Conservation (phyloP, 108 stramenopile genomes). For the Nannochloropsis oceanica region DNA sequence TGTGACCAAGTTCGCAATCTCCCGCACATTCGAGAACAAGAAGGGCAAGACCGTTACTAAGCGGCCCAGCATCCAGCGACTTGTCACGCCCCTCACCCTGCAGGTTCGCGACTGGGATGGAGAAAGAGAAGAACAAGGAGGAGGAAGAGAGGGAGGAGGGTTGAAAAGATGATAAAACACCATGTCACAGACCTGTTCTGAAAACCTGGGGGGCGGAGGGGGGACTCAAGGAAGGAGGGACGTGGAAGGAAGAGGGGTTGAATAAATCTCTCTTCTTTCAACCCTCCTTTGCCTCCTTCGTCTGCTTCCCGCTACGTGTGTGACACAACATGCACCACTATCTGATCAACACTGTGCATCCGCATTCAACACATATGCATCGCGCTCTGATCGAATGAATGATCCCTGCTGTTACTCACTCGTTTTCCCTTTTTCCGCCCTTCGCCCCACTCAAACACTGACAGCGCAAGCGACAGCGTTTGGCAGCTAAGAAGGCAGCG, state of each 20-base stretch:
- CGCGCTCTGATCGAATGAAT: background rate
- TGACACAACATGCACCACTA: background rate
- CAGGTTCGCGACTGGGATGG: slow-evolving; percentile 30
- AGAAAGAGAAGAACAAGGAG: background rate
- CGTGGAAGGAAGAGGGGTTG: background rate
- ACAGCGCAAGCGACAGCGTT: slow-evolving; percentile 53
- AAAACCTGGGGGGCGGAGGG: background rate
- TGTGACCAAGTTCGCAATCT: slow-evolving; percentile 94
- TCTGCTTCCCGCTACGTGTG: background rate
- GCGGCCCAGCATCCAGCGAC: slow-evolving; percentile 97
- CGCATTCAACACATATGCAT: too few relatives aligned
- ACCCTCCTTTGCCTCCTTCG: background rate
- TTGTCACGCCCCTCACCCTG: slow-evolving; percentile 84
- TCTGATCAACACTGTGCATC: background rate
- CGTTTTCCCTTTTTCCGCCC: background rate
- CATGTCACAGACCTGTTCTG: background rate
- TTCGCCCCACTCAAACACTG: background rate
- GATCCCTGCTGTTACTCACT: background rate
- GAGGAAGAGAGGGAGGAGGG: background rate
- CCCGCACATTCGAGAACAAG: slow-evolving; percentile 88
- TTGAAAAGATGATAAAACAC: background rate
- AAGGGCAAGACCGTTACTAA: slow-evolving; percentile 76
- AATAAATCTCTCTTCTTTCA: background rate
- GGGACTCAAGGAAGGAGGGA: background rate
- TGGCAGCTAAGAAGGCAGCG: background rate